A percentile compares a stretch with the other conserved stretches of the same genome.
phyloP scores from a whole-genome alignment of 2,329 filamentous ascomycete species.

The Fusarium haematococcum region DNA sequence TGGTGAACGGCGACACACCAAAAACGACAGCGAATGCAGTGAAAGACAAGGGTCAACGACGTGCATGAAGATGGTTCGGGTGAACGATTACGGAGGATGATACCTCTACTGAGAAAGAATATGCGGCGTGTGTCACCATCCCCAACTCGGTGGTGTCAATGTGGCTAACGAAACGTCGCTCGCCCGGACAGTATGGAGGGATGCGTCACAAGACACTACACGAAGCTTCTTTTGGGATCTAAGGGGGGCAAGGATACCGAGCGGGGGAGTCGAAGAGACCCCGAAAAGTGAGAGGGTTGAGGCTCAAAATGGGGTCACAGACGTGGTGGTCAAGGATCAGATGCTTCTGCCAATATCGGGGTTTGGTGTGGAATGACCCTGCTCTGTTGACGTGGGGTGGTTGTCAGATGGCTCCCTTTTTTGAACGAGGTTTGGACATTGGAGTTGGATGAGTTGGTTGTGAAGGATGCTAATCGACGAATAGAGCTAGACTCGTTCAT shows the following conservation, averaged over 20 bases:
- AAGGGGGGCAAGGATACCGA: background rate
- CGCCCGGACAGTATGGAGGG: background rate
- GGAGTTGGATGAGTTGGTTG: background rate
- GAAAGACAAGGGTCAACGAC: slow-evolving; percentile 14
- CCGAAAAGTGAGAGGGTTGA: slow-evolving; percentile 23
- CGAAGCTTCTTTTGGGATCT: background rate
- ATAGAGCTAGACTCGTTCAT: background rate
- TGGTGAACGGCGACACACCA: slow-evolving; percentile 26
- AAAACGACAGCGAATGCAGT: slow-evolving; percentile 28
- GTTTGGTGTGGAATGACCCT: background rate
- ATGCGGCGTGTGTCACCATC: background rate
- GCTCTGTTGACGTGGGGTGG: background rate
- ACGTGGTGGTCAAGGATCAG: background rate
- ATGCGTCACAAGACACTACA: slow-evolving; percentile 6
- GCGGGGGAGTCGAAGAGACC: slow-evolving; percentile 23
- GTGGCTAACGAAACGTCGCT: background rate
- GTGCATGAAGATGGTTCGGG: background rate
- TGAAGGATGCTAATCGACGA: background rate
- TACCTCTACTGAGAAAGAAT: background rate
- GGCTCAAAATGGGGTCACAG: slow-evolving; percentile 21
- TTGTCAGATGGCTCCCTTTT: background rate
- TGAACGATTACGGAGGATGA: background rate
- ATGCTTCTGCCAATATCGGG: background rate
- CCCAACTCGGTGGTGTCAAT: background rate
- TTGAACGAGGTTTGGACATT: background rate